Conservation (phyloP, 441 rosid species). For the Populus hybrid region DNA sequence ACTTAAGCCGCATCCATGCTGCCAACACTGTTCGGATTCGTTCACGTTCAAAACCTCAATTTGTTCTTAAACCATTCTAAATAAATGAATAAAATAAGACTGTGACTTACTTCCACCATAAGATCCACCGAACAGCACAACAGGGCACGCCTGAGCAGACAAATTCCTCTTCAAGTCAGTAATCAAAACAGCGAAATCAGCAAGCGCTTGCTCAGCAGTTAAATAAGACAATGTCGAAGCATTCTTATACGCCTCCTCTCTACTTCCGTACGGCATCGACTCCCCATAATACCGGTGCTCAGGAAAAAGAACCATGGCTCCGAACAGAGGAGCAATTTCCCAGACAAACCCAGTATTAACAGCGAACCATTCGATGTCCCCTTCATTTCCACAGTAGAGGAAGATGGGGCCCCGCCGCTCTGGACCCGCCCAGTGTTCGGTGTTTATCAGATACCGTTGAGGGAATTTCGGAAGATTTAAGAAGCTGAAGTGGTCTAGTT, state of each 20-base stretch:
- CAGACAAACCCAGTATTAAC: slow-evolving; percentile 72
- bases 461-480: slow-evolving; percentile 54
- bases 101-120: slow-evolving; percentile 82
- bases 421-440: slow-evolving; percentile 71
- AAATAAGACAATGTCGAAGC: slow-evolving; percentile 61
- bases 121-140: slow-evolving; percentile 86
- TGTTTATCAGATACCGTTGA: slow-evolving; percentile 71
- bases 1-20: slow-evolving; percentile 93
- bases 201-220: slow-evolving; percentile 87
- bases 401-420: slow-evolving; percentile 61
- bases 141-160: slow-evolving; percentile 74
- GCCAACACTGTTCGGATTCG: slow-evolving; percentile 61
- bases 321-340: slow-evolving; percentile 79
- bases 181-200: slow-evolving; percentile 70
- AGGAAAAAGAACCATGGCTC: slow-evolving; percentile 78
- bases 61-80: slow-evolving; percentile 7
- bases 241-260: slow-evolving; percentile 64
- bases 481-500: slow-evolving; percentile 88
- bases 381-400: slow-evolving; percentile 88
- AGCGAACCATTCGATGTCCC: slow-evolving; percentile 89
- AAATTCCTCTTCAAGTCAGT: slow-evolving; percentile 69
- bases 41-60: neutral
- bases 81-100: neutral
- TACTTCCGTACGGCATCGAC: slow-evolving; percentile 76
- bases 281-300: slow-evolving; percentile 95